A percentile compares a stretch with the other conserved stretches of the same genome.
Evolutionary conservation across 2,329 filamentous ascomycete species (phyloP).

Genomic region (Trichophaea hybrida): DNA sequence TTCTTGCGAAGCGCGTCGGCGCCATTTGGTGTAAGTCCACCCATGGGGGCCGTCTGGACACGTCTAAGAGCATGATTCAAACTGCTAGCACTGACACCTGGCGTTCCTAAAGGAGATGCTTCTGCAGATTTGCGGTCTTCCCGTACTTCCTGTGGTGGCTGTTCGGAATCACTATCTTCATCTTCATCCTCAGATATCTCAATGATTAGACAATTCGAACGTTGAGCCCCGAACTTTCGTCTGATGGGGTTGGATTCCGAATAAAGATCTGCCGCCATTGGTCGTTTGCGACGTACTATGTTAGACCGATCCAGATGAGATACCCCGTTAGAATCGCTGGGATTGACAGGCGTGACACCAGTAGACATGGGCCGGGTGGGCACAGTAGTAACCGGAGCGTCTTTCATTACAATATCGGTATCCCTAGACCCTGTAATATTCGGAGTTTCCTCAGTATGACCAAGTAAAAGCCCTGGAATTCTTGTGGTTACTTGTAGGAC

Average conservation of each 20-base stretch:
- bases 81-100: not conserved
- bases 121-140: constrained; percentile 14
- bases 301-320: not conserved
- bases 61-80: constrained; percentile 9
- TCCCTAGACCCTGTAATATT: constrained; percentile 6
- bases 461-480: constrained; percentile 22
- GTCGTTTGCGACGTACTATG: constrained; percentile 38
- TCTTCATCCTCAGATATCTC: constrained; percentile 65
- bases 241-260: constrained; percentile 33
- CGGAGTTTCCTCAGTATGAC: constrained; percentile 10
- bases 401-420: constrained; percentile 21
- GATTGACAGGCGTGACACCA: not conserved
- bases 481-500: constrained; percentile 1
- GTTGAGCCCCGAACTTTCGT: constrained; percentile 47
- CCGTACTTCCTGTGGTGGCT: constrained; percentile 30
- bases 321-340: not conserved
- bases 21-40: constrained; percentile 1
- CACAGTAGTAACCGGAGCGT: constrained; percentile 10
- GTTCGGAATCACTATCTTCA: constrained; percentile 41
- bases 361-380: not conserved
- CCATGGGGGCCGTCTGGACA: constrained; percentile 6
- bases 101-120: constrained; percentile 12
- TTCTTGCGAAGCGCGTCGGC: constrained; percentile 15
- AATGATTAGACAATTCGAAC: constrained; percentile 56
- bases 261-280: constrained; percentile 57